phyloP scores from a whole-genome alignment of 768 basidiomycete genomes.

The Krasilnikovozyma curviuscula region DNA sequence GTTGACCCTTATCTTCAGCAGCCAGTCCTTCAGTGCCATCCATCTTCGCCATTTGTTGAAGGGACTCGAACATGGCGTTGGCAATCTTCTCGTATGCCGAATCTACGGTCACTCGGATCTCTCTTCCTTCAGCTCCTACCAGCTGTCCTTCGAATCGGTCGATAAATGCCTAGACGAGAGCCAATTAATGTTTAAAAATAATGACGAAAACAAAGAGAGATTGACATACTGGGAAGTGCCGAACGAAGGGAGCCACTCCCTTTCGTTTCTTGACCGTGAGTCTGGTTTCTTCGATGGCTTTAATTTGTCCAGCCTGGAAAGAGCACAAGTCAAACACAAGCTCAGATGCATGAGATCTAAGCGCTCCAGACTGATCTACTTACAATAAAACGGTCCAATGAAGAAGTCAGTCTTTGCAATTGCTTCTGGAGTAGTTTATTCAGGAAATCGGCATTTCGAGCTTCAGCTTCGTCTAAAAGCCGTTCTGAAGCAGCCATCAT shows the following conservation, averaged over 20 bases:
- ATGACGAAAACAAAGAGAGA: not conserved
- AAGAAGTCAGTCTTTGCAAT: conserved; percentile 48
- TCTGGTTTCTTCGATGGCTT: conserved; percentile 74
- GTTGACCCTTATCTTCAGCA: conserved; percentile 77
- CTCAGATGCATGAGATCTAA: too few species aligned
- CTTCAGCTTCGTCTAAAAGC: conserved; percentile 53
- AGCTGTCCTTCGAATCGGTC: conserved; percentile 67
- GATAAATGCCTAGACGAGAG: conserved; percentile 38
- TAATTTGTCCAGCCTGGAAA: conserved; percentile 61
- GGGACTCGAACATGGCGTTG: conserved; percentile 70
- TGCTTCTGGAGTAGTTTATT: conserved; percentile 59
- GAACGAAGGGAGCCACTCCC: conserved; percentile 79
- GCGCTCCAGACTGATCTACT: conserved; percentile 5
- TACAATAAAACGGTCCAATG: conserved; percentile 46
- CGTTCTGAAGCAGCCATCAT: conserved; percentile 60
- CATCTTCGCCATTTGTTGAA: conserved; percentile 92
- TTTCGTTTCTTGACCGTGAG: conserved; percentile 77
- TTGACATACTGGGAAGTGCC: conserved; percentile 53
- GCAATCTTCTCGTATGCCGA: conserved; percentile 72
- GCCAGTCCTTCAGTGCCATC: conserved; percentile 48
- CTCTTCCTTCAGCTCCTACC: conserved; percentile 50
- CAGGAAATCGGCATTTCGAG: conserved; percentile 50
- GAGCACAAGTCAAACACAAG: not conserved
- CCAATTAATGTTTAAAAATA: not conserved
- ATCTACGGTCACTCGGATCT: conserved; percentile 59